A percentile compares a stretch with the other conserved stretches of the same genome.
Conservation (phyloP, 129 eudicot genomes). For the Chrysanthemum lavandulifolium region DNA sequence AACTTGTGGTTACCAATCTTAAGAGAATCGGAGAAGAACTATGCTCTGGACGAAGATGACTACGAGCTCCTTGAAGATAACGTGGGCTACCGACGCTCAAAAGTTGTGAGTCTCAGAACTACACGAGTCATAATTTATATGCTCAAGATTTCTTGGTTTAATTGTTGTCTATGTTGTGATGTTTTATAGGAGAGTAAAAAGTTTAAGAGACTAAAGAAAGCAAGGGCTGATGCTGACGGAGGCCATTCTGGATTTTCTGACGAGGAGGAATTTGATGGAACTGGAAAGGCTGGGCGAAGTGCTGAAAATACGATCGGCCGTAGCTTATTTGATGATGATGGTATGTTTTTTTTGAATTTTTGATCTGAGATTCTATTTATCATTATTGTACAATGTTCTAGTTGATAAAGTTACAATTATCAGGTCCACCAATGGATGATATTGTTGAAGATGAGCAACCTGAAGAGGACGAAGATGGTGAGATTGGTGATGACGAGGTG, state of each 20-base stretch:
- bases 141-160: neutral
- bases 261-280: conserved; percentile 58
- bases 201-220: conserved; percentile 88
- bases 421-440: conserved; percentile 70
- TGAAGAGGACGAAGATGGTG: conserved; percentile 74
- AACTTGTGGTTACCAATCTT: conserved; percentile 14
- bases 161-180: neutral
- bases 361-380: neutral
- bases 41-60: conserved; percentile 87
- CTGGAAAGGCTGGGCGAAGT: conserved; percentile 56
- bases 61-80: conserved; percentile 90
- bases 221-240: conserved; percentile 59
- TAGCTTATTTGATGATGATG: conserved; percentile 79
- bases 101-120: conserved; percentile 39
- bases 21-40: conserved; percentile 78
- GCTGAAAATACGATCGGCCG: conserved; percentile 73
- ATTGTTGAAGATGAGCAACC: conserved; percentile 78
- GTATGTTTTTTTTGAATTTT: conserved; percentile 29
- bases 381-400: neutral
- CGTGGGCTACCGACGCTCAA: conserved; percentile 68
- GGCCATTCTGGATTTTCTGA: conserved; percentile 71
- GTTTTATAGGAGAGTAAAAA: conserved; percentile 64
- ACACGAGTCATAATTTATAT: no score
- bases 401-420: conserved; percentile 18
- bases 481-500: conserved; percentile 55